Base-by-base conservation (phyloP, 2,329 filamentous ascomycete genomes). In the Microsporum canis region DNA sequence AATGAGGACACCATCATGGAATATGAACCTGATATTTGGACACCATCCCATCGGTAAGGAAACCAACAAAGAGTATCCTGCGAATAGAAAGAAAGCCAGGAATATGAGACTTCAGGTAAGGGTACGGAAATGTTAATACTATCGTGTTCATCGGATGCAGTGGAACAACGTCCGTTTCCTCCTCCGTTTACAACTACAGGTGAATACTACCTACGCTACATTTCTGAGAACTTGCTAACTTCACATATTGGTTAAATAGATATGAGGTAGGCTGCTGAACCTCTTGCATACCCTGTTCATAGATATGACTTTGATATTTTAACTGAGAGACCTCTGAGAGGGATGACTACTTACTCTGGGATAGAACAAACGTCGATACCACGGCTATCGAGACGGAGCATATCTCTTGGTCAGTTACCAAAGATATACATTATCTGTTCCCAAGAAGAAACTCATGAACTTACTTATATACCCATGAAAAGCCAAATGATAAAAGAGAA, bases 401-500 rank as follows among this genome's bases (percentile, higher is more conserved):
- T 65, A 63, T 58, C 58, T 65, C 34, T 41, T 65, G 60, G 63
- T 65, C 27, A 59, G 58, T 53, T 56, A 23, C 5, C 34, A 31
- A 57, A n/a, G n/a, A 49, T 49, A 49, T 49, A 29, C 27, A 49
- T 3, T 8, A 7, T 38, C 5, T 36, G 8, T 58, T 31, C 34
- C 33, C 34, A 29, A 39, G 5, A 10, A 41, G 29, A 36, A 23
- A 29, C 8, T 10, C 4, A n/a, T 29, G 41, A 41, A 12, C 34
- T 43, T 47, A 34, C 43, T 34, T 31, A 60, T 63, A 29, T 29
- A 31, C 31, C 27, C 31, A n/a, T 17, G 47, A 27, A 45, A 45
- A 65, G 63, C 63, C 63, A 33, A 65, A 65, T 58, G 63, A 65
- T 38, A 62, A 62, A 39, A 47, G 36, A 43, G 63, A 65, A 45